These are phyloP conservation scores for Corylus avellana DNA, from an alignment of 306 rosid species.

Conservation along the genomic window DNA sequence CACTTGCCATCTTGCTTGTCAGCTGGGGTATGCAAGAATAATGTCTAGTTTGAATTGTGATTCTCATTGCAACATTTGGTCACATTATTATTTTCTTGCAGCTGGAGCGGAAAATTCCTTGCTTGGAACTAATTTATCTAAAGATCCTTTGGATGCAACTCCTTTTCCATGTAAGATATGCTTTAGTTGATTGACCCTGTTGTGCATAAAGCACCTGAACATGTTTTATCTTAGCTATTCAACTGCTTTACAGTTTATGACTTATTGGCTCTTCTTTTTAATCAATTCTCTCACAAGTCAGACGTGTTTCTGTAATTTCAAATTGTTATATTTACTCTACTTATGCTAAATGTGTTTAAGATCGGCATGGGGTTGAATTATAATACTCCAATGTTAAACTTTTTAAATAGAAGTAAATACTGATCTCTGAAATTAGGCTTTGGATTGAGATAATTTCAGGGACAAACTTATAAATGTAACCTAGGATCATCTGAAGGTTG, in stretches of 20 bases:
- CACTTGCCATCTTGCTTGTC: conserved; percentile 62
- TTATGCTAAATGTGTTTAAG: not conserved
- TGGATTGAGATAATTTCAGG: not conserved
- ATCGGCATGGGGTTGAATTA: not conserved
- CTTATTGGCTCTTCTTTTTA: not conserved
- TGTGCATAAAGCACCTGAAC: conserved; percentile 10
- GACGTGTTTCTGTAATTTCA: not conserved
- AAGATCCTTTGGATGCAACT: conserved; percentile 49
- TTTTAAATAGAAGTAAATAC: not conserved
- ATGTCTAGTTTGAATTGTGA: conserved; percentile 18
- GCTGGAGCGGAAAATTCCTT: conserved; percentile 50
- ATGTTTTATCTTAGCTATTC: conserved; percentile 10
- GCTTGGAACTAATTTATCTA: conserved; percentile 37
- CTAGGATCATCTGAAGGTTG: not conserved
- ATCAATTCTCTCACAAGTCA: not conserved
- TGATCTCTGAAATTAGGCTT: not conserved
- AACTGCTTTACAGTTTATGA: not conserved
- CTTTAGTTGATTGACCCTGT: conserved; percentile 25
- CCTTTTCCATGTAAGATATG: conserved; percentile 63
- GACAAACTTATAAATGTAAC: not conserved
- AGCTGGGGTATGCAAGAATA: conserved; percentile 61
- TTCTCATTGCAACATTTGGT: conserved; percentile 15
- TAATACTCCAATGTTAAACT: not conserved
- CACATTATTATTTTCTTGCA: conserved; percentile 45
- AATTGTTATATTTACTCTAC: not conserved